Conservation (phyloP, 495 filamentous ascomycete species). For the Aspergillus wentii region DNA sequence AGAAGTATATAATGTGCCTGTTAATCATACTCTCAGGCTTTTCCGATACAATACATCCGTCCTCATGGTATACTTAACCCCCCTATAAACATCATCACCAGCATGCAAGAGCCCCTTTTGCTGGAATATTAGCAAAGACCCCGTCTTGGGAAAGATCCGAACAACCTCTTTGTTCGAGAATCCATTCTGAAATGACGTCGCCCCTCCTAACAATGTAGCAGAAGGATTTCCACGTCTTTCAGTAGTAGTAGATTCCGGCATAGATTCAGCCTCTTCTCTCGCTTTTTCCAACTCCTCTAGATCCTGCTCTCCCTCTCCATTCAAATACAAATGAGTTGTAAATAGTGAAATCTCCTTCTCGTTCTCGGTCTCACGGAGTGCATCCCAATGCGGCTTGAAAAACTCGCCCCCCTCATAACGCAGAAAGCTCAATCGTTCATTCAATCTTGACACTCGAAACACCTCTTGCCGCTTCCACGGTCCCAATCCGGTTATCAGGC, state of each 20-base stretch:
- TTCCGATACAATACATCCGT: constrained; percentile 81
- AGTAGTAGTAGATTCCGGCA: background rate
- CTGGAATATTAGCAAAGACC: constrained; percentile 76
- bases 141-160: constrained; percentile 65
- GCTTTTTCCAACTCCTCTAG: constrained; percentile 21
- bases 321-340: constrained; percentile 87
- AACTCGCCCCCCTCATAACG: constrained; percentile 72
- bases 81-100: constrained; percentile 68
- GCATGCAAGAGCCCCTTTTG: constrained; percentile 63
- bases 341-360: constrained; percentile 56
- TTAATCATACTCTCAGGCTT: no score
- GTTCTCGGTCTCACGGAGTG: constrained; percentile 57
- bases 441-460: constrained; percentile 56
- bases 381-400: constrained; percentile 78
- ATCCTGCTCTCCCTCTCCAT: constrained; percentile 50
- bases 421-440: constrained; percentile 77
- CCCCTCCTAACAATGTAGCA: constrained; percentile 45
- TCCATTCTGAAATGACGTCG: constrained; percentile 57
- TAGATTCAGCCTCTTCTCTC: constrained; percentile 10
- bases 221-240: background rate
- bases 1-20: no score
- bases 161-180: constrained; percentile 34
- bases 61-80: constrained; percentile 72
- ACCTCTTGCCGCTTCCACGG: constrained; percentile 36
- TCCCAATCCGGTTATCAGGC: constrained; percentile 41